phyloP scores from a whole-genome alignment of 2,329 filamentous ascomycete species.

The Colletotrichum sp. region DNA sequence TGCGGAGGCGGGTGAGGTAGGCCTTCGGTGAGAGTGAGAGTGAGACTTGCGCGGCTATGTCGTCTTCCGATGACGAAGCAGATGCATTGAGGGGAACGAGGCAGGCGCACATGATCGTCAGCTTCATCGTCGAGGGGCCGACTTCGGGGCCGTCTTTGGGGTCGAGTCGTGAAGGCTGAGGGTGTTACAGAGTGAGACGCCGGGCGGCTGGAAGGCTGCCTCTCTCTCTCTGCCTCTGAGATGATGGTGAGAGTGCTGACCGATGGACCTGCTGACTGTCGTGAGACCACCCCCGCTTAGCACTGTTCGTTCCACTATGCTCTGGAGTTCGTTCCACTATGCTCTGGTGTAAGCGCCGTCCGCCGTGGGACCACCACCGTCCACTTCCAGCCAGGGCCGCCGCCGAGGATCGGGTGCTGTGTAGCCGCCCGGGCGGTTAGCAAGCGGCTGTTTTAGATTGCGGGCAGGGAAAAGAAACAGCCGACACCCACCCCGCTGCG shows the following conservation, averaged over 20 bases:
- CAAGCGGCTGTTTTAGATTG: slow-evolving; percentile 11
- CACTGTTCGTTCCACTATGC: background rate
- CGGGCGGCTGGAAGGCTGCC: background rate
- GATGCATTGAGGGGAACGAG: background rate
- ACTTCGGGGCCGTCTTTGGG: slow-evolving; percentile 7
- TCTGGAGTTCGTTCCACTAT: background rate
- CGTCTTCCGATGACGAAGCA: background rate
- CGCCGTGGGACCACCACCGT: background rate
- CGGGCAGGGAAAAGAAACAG: background rate
- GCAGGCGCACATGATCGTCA: background rate
- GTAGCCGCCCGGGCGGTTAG: slow-evolving; percentile 24
- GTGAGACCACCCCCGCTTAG: background rate
- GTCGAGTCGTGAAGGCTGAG: background rate
- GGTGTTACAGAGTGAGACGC: slow-evolving; percentile 10
- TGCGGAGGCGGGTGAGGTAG: background rate
- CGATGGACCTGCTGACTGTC: background rate
- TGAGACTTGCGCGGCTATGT: background rate
- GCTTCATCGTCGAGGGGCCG: slow-evolving; percentile 1
- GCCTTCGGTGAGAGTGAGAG: background rate
- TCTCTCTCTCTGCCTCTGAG: background rate
- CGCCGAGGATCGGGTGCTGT: background rate
- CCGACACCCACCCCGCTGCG: background rate
- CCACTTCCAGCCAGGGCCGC: background rate
- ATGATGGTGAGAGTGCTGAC: background rate
- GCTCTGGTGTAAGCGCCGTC: slow-evolving; percentile 19